Conservation (phyloP, 2,329 filamentous ascomycete species). For the Xylaria sp. region DNA sequence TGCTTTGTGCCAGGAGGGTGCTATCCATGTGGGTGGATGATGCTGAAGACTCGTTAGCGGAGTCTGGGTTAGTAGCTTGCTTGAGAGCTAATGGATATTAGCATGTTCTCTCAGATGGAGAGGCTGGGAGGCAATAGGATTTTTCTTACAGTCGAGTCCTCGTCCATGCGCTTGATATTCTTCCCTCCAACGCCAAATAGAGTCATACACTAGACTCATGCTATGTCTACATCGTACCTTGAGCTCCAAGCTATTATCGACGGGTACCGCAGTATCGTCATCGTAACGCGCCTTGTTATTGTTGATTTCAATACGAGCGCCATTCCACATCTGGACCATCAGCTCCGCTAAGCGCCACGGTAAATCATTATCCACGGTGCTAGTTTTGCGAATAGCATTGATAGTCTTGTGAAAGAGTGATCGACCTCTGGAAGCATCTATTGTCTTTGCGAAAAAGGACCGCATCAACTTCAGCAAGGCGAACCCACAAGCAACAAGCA, state of each 20-base stretch:
- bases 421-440: constrained; percentile 75
- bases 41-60: constrained; percentile 76
- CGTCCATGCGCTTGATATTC: constrained; percentile 79
- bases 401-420: constrained; percentile 78
- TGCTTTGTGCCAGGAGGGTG: constrained; percentile 65
- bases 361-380: constrained; percentile 81
- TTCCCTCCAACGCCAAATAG: constrained; percentile 86
- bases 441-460: constrained; percentile 78
- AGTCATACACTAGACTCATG: constrained; percentile 87
- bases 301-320: constrained; percentile 64
- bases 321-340: constrained; percentile 90
- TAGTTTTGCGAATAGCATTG: constrained; percentile 75
- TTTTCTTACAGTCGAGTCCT: constrained; percentile 74
- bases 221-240: constrained; percentile 87
- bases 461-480: constrained; percentile 81
- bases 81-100: constrained; percentile 72
- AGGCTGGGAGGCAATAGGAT: constrained; percentile 44
- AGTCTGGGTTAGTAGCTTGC: constrained; percentile 87
- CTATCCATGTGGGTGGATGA: constrained; percentile 73
- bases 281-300: constrained; percentile 60
- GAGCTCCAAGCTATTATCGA: constrained; percentile 79
- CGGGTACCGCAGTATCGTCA: constrained; percentile 61
- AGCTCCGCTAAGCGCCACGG: constrained; percentile 83
- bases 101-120: constrained; percentile 47
- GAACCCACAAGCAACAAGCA: constrained; percentile 84